Base-by-base conservation (phyloP, 768 basidiomycete genomes). In the Suillus cothurnatus region DNA sequence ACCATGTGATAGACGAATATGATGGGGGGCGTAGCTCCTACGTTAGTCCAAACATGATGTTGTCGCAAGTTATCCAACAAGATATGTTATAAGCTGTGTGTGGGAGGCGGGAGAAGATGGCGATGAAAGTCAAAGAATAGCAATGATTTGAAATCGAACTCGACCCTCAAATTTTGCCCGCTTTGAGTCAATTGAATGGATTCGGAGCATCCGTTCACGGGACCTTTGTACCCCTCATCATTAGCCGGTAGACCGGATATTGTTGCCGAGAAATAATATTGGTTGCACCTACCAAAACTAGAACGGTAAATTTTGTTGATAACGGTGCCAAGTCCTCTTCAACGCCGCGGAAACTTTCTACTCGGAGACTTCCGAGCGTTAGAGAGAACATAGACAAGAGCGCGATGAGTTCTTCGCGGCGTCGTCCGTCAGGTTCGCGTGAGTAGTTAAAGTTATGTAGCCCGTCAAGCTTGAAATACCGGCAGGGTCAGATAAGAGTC, bases 401-500 rank as follows among this genome's bases (percentile, higher is more conserved):
- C 55, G 11, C 11, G 21, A 34, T 7, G 21, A 56, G n/a, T 34
- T 34, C 34, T 34, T 56, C 1, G 56, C 56, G 56, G 9, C 17
- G 7, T 38, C 36, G 36, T 19, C 56, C 36, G 55, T 7, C 34
- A 56, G 55, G 32, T 34, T 34, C 55, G 50, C 28, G 28, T n/a
- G n/a, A n/a, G n/a, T n/a, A n/a, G 43, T 21, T 19, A 43, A 23
- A 23, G 47, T 23, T 49, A 23, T 23, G 47, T 23, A 49, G n/a
- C 47, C n/a, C 23, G 47, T 49, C n/a, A 23, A 23, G 47, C 5
- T 49, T 49, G 45, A 28, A 31, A 19, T 55, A 21, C 21, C 31
- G 52, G 52, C 31, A 11, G 34, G 34, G 34, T 50, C 53, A 6
- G 55, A 56, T 56, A 56, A 56, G 55, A 56, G 55, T 58, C 15